Conservation (phyloP, 345 rosid genomes). For the Populus davidiana region DNA sequence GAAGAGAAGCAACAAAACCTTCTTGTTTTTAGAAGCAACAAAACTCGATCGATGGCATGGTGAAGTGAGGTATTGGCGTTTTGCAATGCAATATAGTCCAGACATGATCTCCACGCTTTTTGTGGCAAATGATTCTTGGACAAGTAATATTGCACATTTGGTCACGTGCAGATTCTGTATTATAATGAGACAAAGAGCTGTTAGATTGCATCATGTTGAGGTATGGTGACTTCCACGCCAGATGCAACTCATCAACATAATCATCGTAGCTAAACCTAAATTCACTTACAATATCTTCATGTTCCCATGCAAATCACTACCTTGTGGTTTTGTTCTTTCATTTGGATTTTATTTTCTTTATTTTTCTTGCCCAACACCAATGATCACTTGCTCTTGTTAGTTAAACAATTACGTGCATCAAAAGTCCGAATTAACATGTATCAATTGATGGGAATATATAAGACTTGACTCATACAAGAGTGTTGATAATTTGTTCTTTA, state of each 20-base stretch:
- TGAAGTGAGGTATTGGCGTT: too few species aligned
- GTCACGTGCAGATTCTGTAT: constrained; percentile 22
- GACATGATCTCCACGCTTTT: background rate
- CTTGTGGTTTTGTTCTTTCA: background rate
- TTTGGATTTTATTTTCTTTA: background rate
- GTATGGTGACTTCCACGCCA: constrained; percentile 35
- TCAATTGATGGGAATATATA: too few species aligned
- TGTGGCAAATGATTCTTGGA: background rate
- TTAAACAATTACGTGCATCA: too few species aligned
- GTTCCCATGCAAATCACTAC: background rate
- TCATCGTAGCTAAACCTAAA: background rate
- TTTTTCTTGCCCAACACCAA: too few species aligned
- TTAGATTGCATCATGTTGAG: constrained; percentile 2
- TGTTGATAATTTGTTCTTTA: too few species aligned
- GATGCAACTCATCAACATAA: background rate
- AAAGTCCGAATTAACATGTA: too few species aligned
- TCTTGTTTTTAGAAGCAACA: too few species aligned
- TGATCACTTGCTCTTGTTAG: too few species aligned
- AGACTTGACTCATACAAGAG: too few species aligned
- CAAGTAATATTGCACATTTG: background rate
- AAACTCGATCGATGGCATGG: too few species aligned
- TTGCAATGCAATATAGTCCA: too few species aligned
- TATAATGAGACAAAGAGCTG: constrained; percentile 19
- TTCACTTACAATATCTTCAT: background rate
- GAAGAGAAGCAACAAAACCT: too few species aligned